phyloP scores from a whole-genome alignment of 2,329 filamentous ascomycete species.

The Paecilomyces sp. region DNA sequence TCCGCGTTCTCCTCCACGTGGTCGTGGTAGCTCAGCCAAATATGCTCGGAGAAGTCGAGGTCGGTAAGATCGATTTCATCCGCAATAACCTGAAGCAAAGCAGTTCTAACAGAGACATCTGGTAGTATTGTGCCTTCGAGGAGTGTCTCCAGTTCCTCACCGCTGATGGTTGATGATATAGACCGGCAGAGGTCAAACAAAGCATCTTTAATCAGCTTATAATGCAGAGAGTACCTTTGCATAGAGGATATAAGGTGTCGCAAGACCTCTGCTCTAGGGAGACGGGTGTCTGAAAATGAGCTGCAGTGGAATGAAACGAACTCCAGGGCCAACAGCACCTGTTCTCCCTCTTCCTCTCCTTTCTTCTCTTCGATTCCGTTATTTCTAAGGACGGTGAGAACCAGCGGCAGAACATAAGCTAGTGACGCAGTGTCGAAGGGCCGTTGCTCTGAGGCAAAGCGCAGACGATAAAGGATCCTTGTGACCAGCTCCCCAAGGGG shows the following conservation, averaged over 20 bases:
- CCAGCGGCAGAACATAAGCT: slow-evolving; percentile 76
- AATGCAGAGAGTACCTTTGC: slow-evolving; percentile 85
- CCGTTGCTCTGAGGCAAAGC: slow-evolving; percentile 87
- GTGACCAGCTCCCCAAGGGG: slow-evolving; percentile 76
- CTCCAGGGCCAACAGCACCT: slow-evolving; percentile 82
- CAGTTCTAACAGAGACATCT: slow-evolving; percentile 71
- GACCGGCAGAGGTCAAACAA: slow-evolving; percentile 79
- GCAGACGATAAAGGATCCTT: slow-evolving; percentile 79
- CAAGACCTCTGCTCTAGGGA: slow-evolving; percentile 71
- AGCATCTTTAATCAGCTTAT: slow-evolving; percentile 90
- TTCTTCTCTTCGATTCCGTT: slow-evolving; percentile 62
- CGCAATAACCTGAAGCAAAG: slow-evolving; percentile 82
- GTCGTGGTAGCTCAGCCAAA: slow-evolving; percentile 91
- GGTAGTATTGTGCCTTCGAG: slow-evolving; percentile 71
- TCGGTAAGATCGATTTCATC: slow-evolving; percentile 89
- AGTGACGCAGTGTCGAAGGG: slow-evolving; percentile 84
- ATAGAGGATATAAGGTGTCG: slow-evolving; percentile 69
- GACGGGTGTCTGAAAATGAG: slow-evolving; percentile 62
- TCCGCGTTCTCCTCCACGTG: slow-evolving; percentile 81
- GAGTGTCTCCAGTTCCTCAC: slow-evolving; percentile 67
- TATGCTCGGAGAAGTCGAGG: slow-evolving; percentile 74
- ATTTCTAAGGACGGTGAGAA: slow-evolving; percentile 69
- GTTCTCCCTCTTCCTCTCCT: slow-evolving; percentile 76
- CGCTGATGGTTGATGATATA: slow-evolving; percentile 71
- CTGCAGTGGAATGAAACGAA: slow-evolving; percentile 83